Conservation (phyloP, 257 asterid species). For the Avicennia marina region DNA sequence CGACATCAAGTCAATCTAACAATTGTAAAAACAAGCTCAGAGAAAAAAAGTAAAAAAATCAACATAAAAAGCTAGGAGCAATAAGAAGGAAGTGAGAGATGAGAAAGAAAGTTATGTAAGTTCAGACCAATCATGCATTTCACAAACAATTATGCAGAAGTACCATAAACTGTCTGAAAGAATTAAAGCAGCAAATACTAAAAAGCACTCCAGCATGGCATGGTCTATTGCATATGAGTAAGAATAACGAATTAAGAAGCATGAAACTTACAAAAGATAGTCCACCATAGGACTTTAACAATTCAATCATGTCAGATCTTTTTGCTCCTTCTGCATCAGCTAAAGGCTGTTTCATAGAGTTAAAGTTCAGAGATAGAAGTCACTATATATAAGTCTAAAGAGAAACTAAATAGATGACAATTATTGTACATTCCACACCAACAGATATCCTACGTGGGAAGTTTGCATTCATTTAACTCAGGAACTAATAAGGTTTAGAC, state of each 20-base stretch:
- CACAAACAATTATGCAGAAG: not conserved
- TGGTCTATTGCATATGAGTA: too few species aligned
- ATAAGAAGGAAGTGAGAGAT: not conserved
- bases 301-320: constrained; percentile 61
- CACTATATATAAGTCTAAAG: constrained; percentile 3
- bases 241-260: too few species aligned
- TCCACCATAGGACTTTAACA: constrained; percentile 77
- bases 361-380: constrained; percentile 12
- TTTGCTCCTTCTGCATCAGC: constrained; percentile 99
- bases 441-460: too few species aligned
- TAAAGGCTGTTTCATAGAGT: constrained; percentile 66
- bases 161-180: not conserved
- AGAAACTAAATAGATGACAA: not conserved
- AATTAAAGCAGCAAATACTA: too few species aligned
- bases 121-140: constrained; percentile 6
- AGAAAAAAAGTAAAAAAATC: not conserved
- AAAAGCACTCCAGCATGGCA: too few species aligned
- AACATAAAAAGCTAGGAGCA: not conserved
- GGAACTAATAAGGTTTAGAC: too few species aligned
- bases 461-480: too few species aligned
- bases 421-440: not conserved
- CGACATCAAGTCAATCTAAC: not conserved
- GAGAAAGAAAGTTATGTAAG: too few species aligned
- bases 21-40: not conserved
- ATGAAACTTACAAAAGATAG: constrained; percentile 74